Conservation (phyloP, 129 eudicot species). For the Scalesia atractyloides region DNA sequence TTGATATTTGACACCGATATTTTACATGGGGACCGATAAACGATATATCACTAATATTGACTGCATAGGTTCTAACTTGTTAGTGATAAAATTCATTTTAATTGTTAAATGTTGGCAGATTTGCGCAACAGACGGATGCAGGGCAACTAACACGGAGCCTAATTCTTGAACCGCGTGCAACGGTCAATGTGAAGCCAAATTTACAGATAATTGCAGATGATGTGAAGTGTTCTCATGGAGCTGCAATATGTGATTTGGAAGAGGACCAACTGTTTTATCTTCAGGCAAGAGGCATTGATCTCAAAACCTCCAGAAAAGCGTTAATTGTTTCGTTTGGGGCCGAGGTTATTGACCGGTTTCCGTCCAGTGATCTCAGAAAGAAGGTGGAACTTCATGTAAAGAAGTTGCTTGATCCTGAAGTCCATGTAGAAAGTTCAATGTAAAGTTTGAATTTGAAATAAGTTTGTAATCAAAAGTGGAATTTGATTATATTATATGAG, state of each 20-base stretch:
- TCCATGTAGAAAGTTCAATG: not conserved
- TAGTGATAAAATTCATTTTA: no score
- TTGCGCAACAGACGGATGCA: conserved; percentile 94
- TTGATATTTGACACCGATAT: no score
- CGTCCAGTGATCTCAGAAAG: conserved; percentile 50
- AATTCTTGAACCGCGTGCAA: conserved; percentile 83
- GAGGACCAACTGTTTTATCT: conserved; percentile 86
- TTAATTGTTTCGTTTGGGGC: conserved; percentile 87
- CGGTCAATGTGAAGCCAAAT: conserved; percentile 83
- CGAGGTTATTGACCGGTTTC: conserved; percentile 74
- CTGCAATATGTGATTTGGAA: conserved; percentile 85
- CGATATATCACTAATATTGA: no score
- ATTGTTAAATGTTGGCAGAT: conserved; percentile 44
- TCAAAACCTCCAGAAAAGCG: conserved; percentile 67
- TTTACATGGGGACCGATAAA: no score
- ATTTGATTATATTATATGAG: no score
- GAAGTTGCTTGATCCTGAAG: conserved; percentile 54
- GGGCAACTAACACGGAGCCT: conserved; percentile 90
- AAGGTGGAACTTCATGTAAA: conserved; percentile 59
- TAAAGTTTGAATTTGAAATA: not conserved
- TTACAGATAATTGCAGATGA: conserved; percentile 91
- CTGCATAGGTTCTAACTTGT: no score
- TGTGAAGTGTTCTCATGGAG: conserved; percentile 97
- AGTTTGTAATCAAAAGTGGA: not conserved
- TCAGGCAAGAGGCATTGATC: conserved; percentile 82